Evolutionary conservation across 2,329 filamentous ascomycete genomes (phyloP).

Genomic region (Ramichloridium luteum): DNA sequence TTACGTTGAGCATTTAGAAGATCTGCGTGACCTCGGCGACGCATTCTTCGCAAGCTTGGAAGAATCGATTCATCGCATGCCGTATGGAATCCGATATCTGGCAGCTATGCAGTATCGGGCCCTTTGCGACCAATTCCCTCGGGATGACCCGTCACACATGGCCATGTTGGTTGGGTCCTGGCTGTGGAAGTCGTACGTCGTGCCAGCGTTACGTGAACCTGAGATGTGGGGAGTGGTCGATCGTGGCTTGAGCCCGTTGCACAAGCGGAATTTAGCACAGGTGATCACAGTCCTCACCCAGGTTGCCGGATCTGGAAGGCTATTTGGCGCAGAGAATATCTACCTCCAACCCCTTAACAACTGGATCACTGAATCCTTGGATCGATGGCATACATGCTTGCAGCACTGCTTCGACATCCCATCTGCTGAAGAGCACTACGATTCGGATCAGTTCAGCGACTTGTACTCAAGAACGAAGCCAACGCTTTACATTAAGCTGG

Average conservation of each 20-base stretch:
- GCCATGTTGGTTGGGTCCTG: constrained; percentile 79
- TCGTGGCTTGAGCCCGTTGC: constrained; percentile 73
- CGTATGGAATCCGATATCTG: constrained; percentile 82
- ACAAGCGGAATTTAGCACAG: constrained; percentile 83
- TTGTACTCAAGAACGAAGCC: constrained; percentile 93
- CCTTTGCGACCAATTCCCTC: constrained; percentile 63
- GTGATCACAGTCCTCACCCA: constrained; percentile 87
- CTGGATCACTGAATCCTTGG: constrained; percentile 75
- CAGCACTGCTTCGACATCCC: constrained; percentile 68
- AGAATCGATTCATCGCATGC: constrained; percentile 74
- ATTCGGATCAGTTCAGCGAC: constrained; percentile 98
- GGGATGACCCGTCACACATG: constrained; percentile 63
- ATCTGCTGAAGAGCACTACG: constrained; percentile 81
- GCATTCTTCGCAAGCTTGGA: constrained; percentile 76
- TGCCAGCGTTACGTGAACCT: constrained; percentile 76
- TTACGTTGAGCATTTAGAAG: constrained; percentile 89
- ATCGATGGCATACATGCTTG: constrained; percentile 65
- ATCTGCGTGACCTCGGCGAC: constrained; percentile 86
- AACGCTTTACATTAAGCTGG: constrained; percentile 98
- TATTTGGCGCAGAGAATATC: constrained; percentile 89
- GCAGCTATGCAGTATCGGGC: constrained; percentile 75
- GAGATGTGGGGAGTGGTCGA: constrained; percentile 91
- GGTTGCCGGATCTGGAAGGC: constrained; percentile 69
- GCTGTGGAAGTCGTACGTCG: constrained; percentile 89
- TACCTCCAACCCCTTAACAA: constrained; percentile 91